These are phyloP conservation scores for Coelastrella sp. DNA, from an alignment of 139 green algal genomes.

Conservation along the genomic window DNA sequence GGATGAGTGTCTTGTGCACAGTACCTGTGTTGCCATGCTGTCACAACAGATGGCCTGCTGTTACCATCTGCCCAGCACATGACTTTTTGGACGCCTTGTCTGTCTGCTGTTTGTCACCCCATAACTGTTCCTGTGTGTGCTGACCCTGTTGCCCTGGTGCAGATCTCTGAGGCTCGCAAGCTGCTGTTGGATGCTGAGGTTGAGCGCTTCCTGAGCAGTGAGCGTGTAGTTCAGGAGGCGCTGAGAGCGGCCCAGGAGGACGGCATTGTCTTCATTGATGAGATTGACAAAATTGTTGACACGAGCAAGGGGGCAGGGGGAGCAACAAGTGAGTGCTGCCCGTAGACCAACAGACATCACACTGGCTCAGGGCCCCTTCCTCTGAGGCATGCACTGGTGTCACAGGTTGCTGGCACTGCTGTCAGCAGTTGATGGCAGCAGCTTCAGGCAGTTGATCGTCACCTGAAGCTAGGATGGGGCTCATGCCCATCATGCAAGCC, in stretches of 20 bases:
- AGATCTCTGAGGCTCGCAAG: constrained; percentile 76
- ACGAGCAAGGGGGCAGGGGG: constrained; percentile 25
- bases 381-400: too few relatives aligned
- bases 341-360: too few relatives aligned
- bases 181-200: constrained; percentile 82
- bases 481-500: too few relatives aligned
- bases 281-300: constrained; percentile 98
- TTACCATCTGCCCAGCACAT: neutral
- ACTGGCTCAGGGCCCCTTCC: too few relatives aligned
- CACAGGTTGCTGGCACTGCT: neutral
- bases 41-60: too few relatives aligned
- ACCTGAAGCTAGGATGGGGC: too few relatives aligned
- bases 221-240: constrained; percentile 84
- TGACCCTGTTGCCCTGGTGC: constrained; percentile 16
- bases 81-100: neutral
- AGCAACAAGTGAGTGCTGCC: constrained; percentile 3
- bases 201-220: constrained; percentile 73
- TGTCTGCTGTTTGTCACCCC: neutral
- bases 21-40: too few relatives aligned
- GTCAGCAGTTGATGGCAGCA: too few relatives aligned
- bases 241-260: constrained; percentile 57
- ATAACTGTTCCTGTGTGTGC: neutral
- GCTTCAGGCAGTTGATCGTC: too few relatives aligned
- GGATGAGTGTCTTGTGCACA: too few relatives aligned
- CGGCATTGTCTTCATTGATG: constrained; percentile 98